Conservation (phyloP, 306 rosid genomes). For the Cicer arietinum region DNA sequence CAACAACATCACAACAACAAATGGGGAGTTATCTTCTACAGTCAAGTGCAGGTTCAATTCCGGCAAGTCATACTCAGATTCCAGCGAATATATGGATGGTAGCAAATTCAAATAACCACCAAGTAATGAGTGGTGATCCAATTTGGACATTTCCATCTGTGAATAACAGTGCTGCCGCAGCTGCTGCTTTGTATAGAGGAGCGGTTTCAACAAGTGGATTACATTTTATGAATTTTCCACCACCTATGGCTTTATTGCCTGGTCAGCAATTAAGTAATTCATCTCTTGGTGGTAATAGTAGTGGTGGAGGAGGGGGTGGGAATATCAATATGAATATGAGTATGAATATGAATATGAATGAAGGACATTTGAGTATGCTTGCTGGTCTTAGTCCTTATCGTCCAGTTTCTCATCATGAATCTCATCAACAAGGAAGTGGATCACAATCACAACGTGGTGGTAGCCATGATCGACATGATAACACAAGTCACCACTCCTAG, state of each 20-base stretch:
- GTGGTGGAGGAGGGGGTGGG: constrained; percentile 34
- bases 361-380: constrained; percentile 74
- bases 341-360: constrained; percentile 48
- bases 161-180: constrained; percentile 56
- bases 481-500: constrained; percentile 73
- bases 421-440: constrained; percentile 57
- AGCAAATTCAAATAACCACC: constrained; percentile 75
- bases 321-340: constrained; percentile 44
- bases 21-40: constrained; percentile 75
- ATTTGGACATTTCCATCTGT: constrained; percentile 82
- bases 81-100: constrained; percentile 93
- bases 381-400: constrained; percentile 77
- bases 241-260: constrained; percentile 72
- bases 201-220: constrained; percentile 75
- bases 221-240: constrained; percentile 90
- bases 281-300: constrained; percentile 21
- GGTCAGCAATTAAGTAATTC: constrained; percentile 63
- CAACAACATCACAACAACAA: constrained; percentile 64
- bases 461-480: constrained; percentile 61
- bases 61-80: constrained; percentile 71
- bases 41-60: constrained; percentile 63
- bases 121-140: constrained; percentile 87
- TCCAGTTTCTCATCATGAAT: constrained; percentile 46
- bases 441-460: constrained; percentile 76
- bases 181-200: constrained; percentile 64